Percentiles rank a stretch among this genome's conserved stretches.
phyloP scores from a whole-genome alignment of 163 green algal species.

The Scenedesmus sp. region DNA sequence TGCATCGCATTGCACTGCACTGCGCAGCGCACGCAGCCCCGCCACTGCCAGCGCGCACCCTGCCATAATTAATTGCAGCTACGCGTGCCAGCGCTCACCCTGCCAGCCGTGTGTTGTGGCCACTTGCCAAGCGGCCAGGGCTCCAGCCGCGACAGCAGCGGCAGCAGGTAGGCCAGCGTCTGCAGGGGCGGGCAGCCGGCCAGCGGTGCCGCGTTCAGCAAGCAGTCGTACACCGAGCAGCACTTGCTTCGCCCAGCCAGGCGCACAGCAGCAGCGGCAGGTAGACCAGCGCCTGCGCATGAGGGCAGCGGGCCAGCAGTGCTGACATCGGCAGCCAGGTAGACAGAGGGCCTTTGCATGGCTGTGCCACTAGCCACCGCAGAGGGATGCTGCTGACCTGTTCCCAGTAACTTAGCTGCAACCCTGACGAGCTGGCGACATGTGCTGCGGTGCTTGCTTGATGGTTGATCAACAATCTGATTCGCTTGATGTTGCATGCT shows the following conservation, averaged over 20 bases:
- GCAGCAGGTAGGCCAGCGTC: constrained; percentile 50
- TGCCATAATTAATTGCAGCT: no score
- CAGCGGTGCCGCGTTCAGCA: background rate
- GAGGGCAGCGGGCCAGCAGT: no score
- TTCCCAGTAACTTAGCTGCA: background rate
- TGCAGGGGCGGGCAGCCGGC: background rate
- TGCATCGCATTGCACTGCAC: no score
- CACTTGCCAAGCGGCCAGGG: background rate
- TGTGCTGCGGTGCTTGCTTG: background rate
- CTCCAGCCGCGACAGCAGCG: background rate
- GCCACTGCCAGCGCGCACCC: no score
- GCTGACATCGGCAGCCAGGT: no score
- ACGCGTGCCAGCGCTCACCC: constrained; percentile 9
- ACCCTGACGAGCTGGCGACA: no score
- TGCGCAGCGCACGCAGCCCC: no score
- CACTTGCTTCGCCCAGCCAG: no score
- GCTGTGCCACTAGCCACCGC: background rate
- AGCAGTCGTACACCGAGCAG: constrained; percentile 2
- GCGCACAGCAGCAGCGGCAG: background rate
- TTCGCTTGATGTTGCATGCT: background rate
- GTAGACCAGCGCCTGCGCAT: no score
- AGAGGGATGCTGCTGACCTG: background rate
- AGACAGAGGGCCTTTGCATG: background rate
- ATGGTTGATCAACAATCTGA: no score
- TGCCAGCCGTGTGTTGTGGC: background rate